Evolutionary conservation across 2,329 filamentous ascomycete species (phyloP).

Genomic region (Talaromyces verruculosus): DNA sequence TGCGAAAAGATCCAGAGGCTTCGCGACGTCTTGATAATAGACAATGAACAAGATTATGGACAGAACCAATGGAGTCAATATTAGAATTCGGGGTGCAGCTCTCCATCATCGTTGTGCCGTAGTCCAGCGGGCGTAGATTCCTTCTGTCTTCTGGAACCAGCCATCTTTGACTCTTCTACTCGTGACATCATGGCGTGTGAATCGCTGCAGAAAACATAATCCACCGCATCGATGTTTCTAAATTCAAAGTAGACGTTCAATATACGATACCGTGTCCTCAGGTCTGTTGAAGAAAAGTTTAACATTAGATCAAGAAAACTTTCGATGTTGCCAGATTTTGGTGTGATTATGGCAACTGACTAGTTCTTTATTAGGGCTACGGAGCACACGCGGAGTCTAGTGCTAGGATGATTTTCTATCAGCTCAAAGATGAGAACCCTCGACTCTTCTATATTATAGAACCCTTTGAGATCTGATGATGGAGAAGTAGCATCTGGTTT

Average conservation of each 20-base stretch:
- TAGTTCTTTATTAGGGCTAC: not conserved
- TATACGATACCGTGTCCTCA: not conserved
- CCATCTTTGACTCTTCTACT: not conserved
- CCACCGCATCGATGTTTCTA: not conserved
- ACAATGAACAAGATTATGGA: not conserved
- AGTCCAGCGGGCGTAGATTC: not conserved
- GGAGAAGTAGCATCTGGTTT: no score
- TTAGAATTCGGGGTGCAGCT: not conserved
- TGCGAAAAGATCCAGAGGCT: not conserved
- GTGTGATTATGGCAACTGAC: not conserved
- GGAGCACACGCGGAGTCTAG: not conserved
- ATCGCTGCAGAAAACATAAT: not conserved
- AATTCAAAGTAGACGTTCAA: not conserved
- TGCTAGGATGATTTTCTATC: not conserved
- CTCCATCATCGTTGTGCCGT: not conserved
- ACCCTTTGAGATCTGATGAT: no score
- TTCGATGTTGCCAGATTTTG: not conserved
- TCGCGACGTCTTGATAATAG: not conserved
- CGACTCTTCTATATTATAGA: no score
- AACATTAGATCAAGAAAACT: not conserved
- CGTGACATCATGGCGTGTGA: not conserved
- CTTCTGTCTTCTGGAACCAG: not conserved
- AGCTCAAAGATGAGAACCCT: not conserved
- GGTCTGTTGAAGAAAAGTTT: no score
- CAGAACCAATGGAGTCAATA: not conserved